Conservation (phyloP, 805 yeast species). For the Tetrapisispora fleetii region DNA sequence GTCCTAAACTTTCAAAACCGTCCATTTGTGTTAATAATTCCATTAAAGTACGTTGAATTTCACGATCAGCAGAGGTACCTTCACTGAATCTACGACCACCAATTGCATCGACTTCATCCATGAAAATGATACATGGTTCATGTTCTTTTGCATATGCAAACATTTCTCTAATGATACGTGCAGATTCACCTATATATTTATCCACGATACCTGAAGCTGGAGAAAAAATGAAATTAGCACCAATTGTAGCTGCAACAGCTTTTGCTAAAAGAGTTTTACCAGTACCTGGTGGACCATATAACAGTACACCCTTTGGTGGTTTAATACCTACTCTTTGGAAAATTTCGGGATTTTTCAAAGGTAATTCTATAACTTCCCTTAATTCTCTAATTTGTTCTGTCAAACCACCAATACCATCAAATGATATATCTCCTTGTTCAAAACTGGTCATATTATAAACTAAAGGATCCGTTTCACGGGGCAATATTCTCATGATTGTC, state of each 20-base stretch:
- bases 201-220: constrained; percentile 98
- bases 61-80: constrained; percentile 98
- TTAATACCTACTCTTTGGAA: constrained; percentile 93
- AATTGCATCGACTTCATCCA: constrained; percentile 98
- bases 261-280: constrained; percentile 94
- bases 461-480: constrained; percentile 95
- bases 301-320: constrained; percentile 95
- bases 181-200: constrained; percentile 96
- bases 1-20: constrained; percentile 93
- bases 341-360: constrained; percentile 92
- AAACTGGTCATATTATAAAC: constrained; percentile 97
- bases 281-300: constrained; percentile 98
- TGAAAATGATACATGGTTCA: constrained; percentile 94
- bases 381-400: constrained; percentile 92
- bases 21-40: constrained; percentile 97
- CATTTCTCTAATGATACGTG: constrained; percentile 94
- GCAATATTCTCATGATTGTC: constrained; percentile 93
- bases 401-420: constrained; percentile 92
- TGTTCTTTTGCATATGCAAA: constrained; percentile 96
- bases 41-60: constrained; percentile 95
- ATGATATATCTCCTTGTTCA: constrained; percentile 95
- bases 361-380: constrained; percentile 95
- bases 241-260: constrained; percentile 97
- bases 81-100: constrained; percentile 97
- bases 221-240: constrained; percentile 95